A percentile compares a stretch with the other conserved stretches of the same genome.
Evolutionary conservation across 2,329 filamentous ascomycete genomes (phyloP).

Genomic region (Phaeosphaeria sp.): DNA sequence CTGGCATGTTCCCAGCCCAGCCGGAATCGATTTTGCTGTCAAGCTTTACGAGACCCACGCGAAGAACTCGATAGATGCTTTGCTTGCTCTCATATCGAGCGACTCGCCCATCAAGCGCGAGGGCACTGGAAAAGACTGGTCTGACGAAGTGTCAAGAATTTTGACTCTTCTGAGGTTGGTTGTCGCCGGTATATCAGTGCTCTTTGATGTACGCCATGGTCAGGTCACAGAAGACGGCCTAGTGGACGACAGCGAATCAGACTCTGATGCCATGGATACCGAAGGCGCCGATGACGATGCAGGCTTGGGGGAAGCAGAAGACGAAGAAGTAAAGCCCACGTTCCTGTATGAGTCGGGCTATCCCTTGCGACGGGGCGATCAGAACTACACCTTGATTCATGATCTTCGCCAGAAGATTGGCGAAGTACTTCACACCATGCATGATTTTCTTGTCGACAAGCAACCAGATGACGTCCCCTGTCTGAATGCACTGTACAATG

Average conservation of each 20-base stretch:
- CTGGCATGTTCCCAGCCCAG: conserved; percentile 84
- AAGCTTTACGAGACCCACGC: conserved; percentile 88
- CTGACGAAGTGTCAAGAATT: conserved; percentile 91
- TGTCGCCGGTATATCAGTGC: conserved; percentile 83
- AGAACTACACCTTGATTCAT: conserved; percentile 76
- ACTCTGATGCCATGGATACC: conserved; percentile 51
- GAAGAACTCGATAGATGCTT: conserved; percentile 73
- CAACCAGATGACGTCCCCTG: conserved; percentile 96
- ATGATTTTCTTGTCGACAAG: conserved; percentile 79
- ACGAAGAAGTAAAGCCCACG: conserved; percentile 82
- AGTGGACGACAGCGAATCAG: conserved; percentile 60
- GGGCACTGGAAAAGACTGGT: conserved; percentile 98
- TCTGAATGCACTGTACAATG: conserved; percentile 90
- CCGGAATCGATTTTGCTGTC: conserved; percentile 87
- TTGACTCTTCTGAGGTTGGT: conserved; percentile 87
- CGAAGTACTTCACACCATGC: conserved; percentile 79
- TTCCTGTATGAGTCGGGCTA: conserved; percentile 93
- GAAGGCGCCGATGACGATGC: conserved; percentile 57
- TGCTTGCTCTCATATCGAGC: conserved; percentile 81
- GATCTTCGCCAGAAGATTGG: conserved; percentile 81
- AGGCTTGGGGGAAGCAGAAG: conserved; percentile 70
- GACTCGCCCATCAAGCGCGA: conserved; percentile 84
- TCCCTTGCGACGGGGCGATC: conserved; percentile 67
- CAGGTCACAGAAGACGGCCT: conserved; percentile 40
- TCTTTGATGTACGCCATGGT: conserved; percentile 75